phyloP scores from a whole-genome alignment of 805 yeast genomes.

The Myxozyma nipponensis region DNA sequence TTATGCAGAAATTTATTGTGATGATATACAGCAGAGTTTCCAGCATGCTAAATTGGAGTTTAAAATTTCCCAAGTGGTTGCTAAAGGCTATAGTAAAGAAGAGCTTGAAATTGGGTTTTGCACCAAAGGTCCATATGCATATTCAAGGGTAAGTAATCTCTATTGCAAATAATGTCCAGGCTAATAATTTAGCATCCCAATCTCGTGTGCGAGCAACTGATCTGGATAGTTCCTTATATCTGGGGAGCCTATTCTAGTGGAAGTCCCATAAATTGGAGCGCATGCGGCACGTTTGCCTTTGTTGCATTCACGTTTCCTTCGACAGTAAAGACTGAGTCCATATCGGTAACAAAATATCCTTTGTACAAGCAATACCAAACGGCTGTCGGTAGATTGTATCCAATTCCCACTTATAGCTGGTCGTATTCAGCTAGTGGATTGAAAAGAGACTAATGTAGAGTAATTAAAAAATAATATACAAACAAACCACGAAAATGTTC shows the following conservation, averaged over 20 bases:
- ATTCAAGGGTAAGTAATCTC: slow-evolving; percentile 6
- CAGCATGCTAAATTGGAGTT: slow-evolving; percentile 6
- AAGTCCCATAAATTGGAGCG: slow-evolving; percentile 13
- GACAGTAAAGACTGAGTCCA: slow-evolving; percentile 11
- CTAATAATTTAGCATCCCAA: slow-evolving; percentile 12
- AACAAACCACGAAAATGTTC: too few relatives aligned
- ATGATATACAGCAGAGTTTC: slow-evolving; percentile 10
- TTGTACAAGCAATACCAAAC: slow-evolving; percentile 3
- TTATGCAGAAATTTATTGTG: slow-evolving; percentile 8
- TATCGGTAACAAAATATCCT: slow-evolving; percentile 13
- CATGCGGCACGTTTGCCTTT: slow-evolving; percentile 5
- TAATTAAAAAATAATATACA: too few relatives aligned
- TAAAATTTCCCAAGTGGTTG: background rate
- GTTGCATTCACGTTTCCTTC: slow-evolving; percentile 3
- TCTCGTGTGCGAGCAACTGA: slow-evolving; percentile 34
- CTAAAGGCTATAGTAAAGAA: background rate
- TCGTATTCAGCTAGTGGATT: background rate
- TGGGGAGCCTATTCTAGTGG: slow-evolving; percentile 13
- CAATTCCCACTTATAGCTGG: background rate
- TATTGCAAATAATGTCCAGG: background rate
- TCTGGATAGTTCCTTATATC: slow-evolving; percentile 12
- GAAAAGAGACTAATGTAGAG: background rate
- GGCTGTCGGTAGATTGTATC: slow-evolving; percentile 5
- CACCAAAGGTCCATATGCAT: slow-evolving; percentile 20
- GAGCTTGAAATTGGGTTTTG: slow-evolving; percentile 19